Evolutionary conservation across 495 filamentous ascomycete species (phyloP), one percentile per base, ranked within the genome.

Genomic region (Aspergillus panamensis): DNA sequence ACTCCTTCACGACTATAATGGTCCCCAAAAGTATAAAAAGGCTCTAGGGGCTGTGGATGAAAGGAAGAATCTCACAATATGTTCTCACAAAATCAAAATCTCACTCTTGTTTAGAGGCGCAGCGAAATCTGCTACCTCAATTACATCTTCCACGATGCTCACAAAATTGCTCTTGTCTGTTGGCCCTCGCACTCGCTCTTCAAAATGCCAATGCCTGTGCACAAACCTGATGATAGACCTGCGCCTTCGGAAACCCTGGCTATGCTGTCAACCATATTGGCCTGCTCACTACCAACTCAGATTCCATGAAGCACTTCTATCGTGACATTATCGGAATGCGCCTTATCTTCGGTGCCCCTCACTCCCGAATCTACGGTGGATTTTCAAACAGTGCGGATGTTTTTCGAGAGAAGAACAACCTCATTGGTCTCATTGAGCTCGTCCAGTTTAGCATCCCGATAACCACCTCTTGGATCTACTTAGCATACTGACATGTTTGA

Each of bases 261-360:
- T 57, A 49, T 29, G 48, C 48, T n/a, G 49, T 57, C 20, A 57
- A 57, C 33, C 45, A 57, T 9, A 8, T 57, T 20, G 54, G 54
- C 19, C 45, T 57, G 10, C 54, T 57, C 14, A 57, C 54, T 21
- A 57, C 32, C 2, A 57, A 56, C 32, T 44, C 43, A 10, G 17
- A 8, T 1, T 19, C 32, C 2, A 35, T 49, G 17, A 57, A 57
- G 47, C 54, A 57, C 21, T 57, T 56, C 45, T 57, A 57, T 25
- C 19, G 45, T 17, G 45, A 50, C 35, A 57, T 50, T 16, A 45
- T 57, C 25, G 45, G 54, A 35, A 39, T 57, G 44, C 53, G 53
- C 33, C 54, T 50, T 2, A 49, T 57, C 45, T 49, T 57, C 21
- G 54, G 50, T 45, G 45, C 31, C 30, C n/a, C 45, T 56, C 32